These are phyloP conservation scores for Lyophyllum semitale DNA, from an alignment of 768 basidiomycete genomes.

Conservation along the genomic window DNA sequence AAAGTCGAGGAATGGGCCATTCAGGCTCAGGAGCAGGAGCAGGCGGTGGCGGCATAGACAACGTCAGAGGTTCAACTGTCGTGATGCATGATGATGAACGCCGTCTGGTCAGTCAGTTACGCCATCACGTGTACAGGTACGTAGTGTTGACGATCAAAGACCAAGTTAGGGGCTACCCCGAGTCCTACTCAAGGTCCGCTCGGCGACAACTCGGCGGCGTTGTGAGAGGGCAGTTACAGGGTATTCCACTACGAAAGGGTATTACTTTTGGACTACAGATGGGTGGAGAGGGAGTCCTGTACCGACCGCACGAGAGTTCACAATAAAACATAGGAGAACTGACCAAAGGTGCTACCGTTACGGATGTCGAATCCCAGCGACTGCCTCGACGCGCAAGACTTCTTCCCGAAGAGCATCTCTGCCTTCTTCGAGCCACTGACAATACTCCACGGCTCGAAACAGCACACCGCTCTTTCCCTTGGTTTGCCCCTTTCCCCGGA, in stretches of 20 bases:
- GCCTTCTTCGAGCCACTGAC: constrained; percentile 84
- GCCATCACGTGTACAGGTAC: neutral
- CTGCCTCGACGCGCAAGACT: constrained; percentile 66
- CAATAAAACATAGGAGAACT: neutral
- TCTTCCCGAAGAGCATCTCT: constrained; percentile 70
- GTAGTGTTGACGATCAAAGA: neutral
- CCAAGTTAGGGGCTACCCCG: neutral
- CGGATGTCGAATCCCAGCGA: constrained; percentile 52
- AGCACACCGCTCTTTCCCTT: constrained; percentile 91
- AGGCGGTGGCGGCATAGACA: constrained; percentile 6
- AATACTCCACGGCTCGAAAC: constrained; percentile 85
- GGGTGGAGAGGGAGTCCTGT: neutral
- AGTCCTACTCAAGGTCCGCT: neutral
- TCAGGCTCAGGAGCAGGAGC: constrained; percentile 18
- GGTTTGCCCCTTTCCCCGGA: constrained; percentile 62
- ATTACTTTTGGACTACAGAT: constrained; percentile 1
- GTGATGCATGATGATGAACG: neutral
- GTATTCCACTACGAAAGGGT: neutral
- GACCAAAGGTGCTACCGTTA: neutral
- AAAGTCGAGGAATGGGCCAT: constrained; percentile 60
- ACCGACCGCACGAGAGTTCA: neutral
- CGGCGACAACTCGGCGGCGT: neutral
- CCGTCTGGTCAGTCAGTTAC: neutral
- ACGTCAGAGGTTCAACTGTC: neutral
- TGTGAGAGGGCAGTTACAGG: neutral